These are phyloP conservation scores for Hermanozyma aechmeae DNA, from an alignment of 805 yeast species.

Conservation along the genomic window DNA sequence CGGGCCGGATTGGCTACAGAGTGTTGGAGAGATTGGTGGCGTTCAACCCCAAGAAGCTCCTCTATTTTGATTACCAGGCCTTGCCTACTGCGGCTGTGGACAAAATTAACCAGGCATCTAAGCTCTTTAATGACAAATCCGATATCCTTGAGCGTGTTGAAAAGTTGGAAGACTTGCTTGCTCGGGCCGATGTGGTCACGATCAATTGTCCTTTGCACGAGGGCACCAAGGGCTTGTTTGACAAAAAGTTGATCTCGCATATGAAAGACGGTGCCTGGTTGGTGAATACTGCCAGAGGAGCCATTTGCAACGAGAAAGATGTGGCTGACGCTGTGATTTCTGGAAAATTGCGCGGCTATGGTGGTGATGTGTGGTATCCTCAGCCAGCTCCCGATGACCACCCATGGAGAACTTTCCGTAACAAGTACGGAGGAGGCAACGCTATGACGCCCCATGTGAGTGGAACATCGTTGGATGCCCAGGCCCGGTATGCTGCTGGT, in stretches of 20 bases:
- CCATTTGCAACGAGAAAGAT: slow-evolving; percentile 63
- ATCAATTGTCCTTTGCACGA: slow-evolving; percentile 73
- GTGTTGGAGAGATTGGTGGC: slow-evolving; percentile 64
- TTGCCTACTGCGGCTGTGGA: slow-evolving; percentile 43
- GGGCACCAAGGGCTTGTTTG: slow-evolving; percentile 55
- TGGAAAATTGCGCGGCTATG: slow-evolving; percentile 70
- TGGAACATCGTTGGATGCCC: slow-evolving; percentile 77
- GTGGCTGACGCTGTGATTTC: slow-evolving; percentile 63
- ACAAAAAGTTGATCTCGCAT: slow-evolving; percentile 55
- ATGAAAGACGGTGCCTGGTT: slow-evolving; percentile 69
- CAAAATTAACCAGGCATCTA: slow-evolving; percentile 27
- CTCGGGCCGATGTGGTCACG: slow-evolving; percentile 64
- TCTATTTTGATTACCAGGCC: slow-evolving; percentile 68
- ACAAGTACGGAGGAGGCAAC: slow-evolving; percentile 57
- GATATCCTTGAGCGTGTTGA: slow-evolving; percentile 49
- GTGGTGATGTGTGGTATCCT: slow-evolving; percentile 82
- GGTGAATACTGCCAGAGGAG: slow-evolving; percentile 78
- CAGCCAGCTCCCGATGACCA: slow-evolving; percentile 75
- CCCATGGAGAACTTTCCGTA: slow-evolving; percentile 67
- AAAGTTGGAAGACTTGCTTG: slow-evolving; percentile 53
- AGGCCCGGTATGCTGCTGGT: slow-evolving; percentile 63
- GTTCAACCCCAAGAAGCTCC: slow-evolving; percentile 64
- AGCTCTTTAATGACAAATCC: slow-evolving; percentile 39
- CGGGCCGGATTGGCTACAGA: slow-evolving; percentile 74
- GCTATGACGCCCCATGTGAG: slow-evolving; percentile 82